Conservation (phyloP, 192 early-diverging fungal genomes). For the Phlyctochytrium planicorne region DNA sequence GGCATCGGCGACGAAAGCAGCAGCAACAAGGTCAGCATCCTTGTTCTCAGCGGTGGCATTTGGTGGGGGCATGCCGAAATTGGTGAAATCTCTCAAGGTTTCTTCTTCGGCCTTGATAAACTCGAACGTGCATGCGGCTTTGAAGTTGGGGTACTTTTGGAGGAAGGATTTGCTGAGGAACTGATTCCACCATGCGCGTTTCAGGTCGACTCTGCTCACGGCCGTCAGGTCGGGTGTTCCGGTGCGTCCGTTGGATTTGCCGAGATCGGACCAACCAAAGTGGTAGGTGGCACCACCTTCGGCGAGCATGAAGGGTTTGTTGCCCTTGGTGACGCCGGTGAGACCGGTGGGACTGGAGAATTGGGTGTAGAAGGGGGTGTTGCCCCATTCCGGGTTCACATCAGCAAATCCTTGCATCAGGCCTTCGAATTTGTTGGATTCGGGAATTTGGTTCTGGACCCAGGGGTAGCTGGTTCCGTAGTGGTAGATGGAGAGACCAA, state of each 20-base stretch:
- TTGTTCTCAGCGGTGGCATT: no score
- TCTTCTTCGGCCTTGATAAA: conserved; percentile 34
- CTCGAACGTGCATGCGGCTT: conserved; percentile 39
- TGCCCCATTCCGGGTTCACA: conserved; percentile 22
- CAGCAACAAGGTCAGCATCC: no score
- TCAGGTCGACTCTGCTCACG: conserved; percentile 35
- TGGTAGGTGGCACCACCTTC: conserved; percentile 27
- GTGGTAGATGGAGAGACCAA: conserved; percentile 46
- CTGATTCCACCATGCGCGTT: conserved; percentile 47
- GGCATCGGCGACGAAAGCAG: neutral
- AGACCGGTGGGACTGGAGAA: conserved; percentile 12
- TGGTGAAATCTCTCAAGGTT: conserved; percentile 21
- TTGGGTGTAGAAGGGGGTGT: conserved; percentile 29
- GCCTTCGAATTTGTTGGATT: conserved; percentile 21
- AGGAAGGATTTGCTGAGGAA: conserved; percentile 31
- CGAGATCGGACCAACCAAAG: neutral
- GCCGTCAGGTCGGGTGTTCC: conserved; percentile 9
- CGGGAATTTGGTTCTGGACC: conserved; percentile 24
- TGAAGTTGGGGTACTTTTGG: conserved; percentile 34
- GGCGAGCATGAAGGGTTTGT: conserved; percentile 47
- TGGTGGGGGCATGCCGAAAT: neutral
- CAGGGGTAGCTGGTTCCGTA: conserved; percentile 36
- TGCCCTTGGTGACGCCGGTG: conserved; percentile 19
- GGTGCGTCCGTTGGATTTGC: neutral
- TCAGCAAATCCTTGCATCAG: conserved; percentile 42